A percentile compares a stretch with the other conserved stretches of the same genome.
Conservation (phyloP, 2,329 filamentous ascomycete species). For the Xylariales sp. region DNA sequence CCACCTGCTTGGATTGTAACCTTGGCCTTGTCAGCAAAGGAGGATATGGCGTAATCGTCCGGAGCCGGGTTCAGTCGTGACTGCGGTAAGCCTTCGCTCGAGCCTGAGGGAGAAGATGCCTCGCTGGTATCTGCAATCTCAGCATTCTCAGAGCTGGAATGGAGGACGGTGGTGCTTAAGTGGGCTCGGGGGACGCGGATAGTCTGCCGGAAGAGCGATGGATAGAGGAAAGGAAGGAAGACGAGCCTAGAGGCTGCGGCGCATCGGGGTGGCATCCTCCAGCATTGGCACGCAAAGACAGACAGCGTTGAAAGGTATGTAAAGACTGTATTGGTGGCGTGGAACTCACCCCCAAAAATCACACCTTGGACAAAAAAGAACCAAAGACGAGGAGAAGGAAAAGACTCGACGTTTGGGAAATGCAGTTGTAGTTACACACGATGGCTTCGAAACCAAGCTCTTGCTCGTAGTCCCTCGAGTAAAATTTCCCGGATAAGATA, state of each 20-base stretch:
- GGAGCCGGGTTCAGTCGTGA: slow-evolving; percentile 75
- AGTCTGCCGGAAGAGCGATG: slow-evolving; percentile 33
- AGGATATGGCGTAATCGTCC: slow-evolving; percentile 76
- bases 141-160: slow-evolving; percentile 11
- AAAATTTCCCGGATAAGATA: slow-evolving; percentile 8
- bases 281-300: slow-evolving; percentile 4
- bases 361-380: no score
- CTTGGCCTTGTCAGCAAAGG: slow-evolving; percentile 82
- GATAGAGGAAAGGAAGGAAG: slow-evolving; percentile 49
- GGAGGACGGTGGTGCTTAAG: slow-evolving; percentile 18
- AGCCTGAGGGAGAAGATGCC: slow-evolving; percentile 20
- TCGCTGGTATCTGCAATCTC: slow-evolving; percentile 13
- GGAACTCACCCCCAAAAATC: no score
- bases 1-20: slow-evolving; percentile 73
- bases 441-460: no score
- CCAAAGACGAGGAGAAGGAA: no score
- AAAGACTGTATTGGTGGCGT: no score
- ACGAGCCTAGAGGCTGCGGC: slow-evolving; percentile 27
- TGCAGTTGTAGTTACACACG: no score
- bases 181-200: slow-evolving; percentile 18
- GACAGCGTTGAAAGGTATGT: no score
- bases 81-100: slow-evolving; percentile 32
- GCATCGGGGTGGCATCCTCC: slow-evolving; percentile 37
- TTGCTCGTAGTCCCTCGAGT: no score
- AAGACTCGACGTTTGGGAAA: no score